phyloP scores from a whole-genome alignment of 768 basidiomycete genomes.

The Tulasnella sp. region DNA sequence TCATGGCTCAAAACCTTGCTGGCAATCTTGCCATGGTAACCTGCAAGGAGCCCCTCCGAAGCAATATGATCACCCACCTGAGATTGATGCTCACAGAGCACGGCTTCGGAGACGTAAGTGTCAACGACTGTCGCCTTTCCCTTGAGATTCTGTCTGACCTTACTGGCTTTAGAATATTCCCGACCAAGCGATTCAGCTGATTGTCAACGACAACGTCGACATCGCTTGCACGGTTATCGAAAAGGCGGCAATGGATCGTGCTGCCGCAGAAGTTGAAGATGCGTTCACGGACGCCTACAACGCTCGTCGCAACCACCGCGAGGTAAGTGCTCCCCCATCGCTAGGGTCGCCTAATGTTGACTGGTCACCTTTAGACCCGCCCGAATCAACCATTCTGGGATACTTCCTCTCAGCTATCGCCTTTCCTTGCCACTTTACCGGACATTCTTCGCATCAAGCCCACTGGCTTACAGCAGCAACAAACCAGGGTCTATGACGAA shows the following conservation, averaged over 20 bases:
- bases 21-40: slow-evolving; percentile 95
- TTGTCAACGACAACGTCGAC: slow-evolving; percentile 91
- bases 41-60: slow-evolving; percentile 94
- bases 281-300: slow-evolving; percentile 80
- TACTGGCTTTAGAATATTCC: slow-evolving; percentile 57
- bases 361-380: slow-evolving; percentile 50
- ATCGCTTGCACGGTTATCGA: slow-evolving; percentile 92
- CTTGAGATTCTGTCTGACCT: slow-evolving; percentile 2
- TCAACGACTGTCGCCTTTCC: slow-evolving; percentile 17
- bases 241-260: slow-evolving; percentile 96
- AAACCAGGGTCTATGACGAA: slow-evolving; percentile 91
- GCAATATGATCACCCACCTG: slow-evolving; percentile 83
- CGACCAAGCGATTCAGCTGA: slow-evolving; percentile 68
- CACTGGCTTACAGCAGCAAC: slow-evolving; percentile 74
- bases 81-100: slow-evolving; percentile 79
- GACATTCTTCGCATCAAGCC: slow-evolving; percentile 84
- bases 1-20: slow-evolving; percentile 96
- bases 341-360: not conserved
- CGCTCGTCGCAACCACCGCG: slow-evolving; percentile 77
- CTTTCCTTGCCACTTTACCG: slow-evolving; percentile 69
- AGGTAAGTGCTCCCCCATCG: slow-evolving; percentile 48
- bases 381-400: slow-evolving; percentile 86
- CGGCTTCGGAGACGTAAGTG: slow-evolving; percentile 77
- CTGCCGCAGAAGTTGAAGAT: slow-evolving; percentile 89
- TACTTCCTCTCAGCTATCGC: slow-evolving; percentile 63